Evolutionary conservation across 2,329 filamentous ascomycete genomes (phyloP).

Genomic region (Calonectria honghensis): DNA sequence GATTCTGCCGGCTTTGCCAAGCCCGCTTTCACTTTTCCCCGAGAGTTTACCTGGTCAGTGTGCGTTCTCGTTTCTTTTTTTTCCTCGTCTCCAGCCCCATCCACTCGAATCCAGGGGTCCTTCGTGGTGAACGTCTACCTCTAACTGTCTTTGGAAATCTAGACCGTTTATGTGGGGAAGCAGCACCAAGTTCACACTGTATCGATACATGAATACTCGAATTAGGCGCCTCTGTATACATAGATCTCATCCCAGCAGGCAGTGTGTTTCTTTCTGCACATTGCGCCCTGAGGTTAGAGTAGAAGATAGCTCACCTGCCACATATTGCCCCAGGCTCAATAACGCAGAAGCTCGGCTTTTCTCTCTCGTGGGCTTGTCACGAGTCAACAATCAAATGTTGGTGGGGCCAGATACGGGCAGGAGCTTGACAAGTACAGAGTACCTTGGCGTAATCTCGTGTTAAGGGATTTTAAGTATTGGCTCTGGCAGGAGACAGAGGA

Average conservation of each 20-base stretch:
- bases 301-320: neutral
- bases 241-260: neutral
- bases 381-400: conserved; percentile 12
- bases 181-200: conserved; percentile 46
- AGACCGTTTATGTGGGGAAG: conserved; percentile 51
- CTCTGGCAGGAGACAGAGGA: conserved; percentile 16
- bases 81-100: conserved; percentile 16
- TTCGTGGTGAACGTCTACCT: conserved; percentile 41
- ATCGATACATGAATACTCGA: conserved; percentile 36
- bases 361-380: neutral
- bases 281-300: neutral
- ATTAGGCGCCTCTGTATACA: neutral
- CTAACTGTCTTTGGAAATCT: conserved; percentile 41
- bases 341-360: neutral
- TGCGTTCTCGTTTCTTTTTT: conserved; percentile 32
- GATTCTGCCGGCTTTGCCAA: conserved; percentile 22
- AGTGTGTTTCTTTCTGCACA: neutral
- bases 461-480: conserved; percentile 28
- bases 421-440: conserved; percentile 19
- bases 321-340: neutral
- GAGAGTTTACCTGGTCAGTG: conserved; percentile 32
- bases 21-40: conserved; percentile 25
- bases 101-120: conserved; percentile 23
- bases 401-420: conserved; percentile 33
- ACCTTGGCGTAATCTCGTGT: conserved; percentile 31